Evolutionary conservation across 2,329 filamentous ascomycete species (phyloP).

Genomic region (Fusarium sp.): DNA sequence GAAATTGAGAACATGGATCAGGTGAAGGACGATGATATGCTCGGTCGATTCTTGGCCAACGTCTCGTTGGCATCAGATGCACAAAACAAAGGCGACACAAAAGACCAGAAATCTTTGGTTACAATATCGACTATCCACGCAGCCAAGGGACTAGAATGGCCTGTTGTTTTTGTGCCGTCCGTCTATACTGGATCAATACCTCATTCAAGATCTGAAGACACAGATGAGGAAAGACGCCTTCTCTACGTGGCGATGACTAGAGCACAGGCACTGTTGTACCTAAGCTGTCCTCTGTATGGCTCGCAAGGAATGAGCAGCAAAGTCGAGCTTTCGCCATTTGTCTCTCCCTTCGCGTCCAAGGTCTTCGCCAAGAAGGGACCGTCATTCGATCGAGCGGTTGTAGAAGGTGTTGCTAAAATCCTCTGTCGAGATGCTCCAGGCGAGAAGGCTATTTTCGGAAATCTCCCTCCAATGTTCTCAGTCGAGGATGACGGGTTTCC

Average conservation of each 20-base stretch:
- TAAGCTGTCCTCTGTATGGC: constrained; percentile 81
- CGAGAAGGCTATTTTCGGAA: constrained; percentile 63
- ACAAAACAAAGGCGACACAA: constrained; percentile 70
- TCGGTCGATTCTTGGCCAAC: constrained; percentile 88
- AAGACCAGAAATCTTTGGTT: constrained; percentile 70
- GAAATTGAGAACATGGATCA: constrained; percentile 79
- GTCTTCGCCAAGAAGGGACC: constrained; percentile 73
- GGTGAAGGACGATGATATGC: constrained; percentile 68
- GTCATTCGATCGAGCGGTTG: constrained; percentile 69
- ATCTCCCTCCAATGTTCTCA: constrained; percentile 63
- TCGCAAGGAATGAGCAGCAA: constrained; percentile 67
- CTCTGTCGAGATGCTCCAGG: constrained; percentile 71
- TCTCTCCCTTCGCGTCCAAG: constrained; percentile 60
- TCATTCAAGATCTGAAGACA: constrained; percentile 85
- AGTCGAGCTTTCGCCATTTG: constrained; percentile 77
- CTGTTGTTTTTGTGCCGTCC: constrained; percentile 90
- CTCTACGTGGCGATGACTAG: constrained; percentile 98
- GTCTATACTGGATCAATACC: constrained; percentile 92
- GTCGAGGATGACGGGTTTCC: constrained; percentile 77
- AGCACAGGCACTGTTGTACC: constrained; percentile 85
- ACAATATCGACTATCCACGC: constrained; percentile 97
- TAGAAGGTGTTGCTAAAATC: constrained; percentile 77
- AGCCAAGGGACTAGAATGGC: constrained; percentile 96
- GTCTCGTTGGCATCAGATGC: constrained; percentile 86
- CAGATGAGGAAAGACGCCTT: constrained; percentile 86